phyloP scores from a whole-genome alignment of 75 land plant species.

The Pinus taeda region DNA sequence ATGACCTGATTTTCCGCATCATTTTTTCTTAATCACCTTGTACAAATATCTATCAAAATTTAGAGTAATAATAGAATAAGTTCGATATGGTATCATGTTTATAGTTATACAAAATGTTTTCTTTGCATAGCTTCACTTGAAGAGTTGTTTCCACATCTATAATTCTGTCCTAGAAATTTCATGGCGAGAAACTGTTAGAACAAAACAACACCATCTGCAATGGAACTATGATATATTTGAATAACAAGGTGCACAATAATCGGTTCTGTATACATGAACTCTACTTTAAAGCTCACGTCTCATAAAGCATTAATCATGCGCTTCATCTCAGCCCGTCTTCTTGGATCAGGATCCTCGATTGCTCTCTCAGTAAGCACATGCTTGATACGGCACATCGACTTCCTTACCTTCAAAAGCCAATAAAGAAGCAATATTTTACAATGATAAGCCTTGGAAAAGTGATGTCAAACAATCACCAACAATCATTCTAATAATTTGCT shows the following conservation, averaged over 20 bases:
- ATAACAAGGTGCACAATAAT: background rate
- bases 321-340: constrained; percentile 73
- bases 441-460: background rate
- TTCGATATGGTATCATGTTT: background rate
- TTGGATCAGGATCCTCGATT: constrained; percentile 62
- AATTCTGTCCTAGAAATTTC: background rate
- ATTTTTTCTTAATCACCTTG: background rate
- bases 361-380: constrained; percentile 97
- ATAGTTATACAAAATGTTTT: background rate
- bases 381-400: constrained; percentile 88
- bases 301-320: constrained; percentile 74
- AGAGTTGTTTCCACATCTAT: background rate
- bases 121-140: background rate
- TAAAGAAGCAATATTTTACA: background rate
- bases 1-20: background rate
- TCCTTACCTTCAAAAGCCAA: constrained; percentile 56
- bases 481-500: background rate
- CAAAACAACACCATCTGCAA: background rate
- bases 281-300: constrained; percentile 5
- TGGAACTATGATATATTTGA: background rate
- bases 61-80: background rate
- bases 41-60: background rate
- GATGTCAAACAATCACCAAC: background rate
- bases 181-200: background rate
- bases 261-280: background rate